Evolutionary conservation across 2,329 filamentous ascomycete species (phyloP).

Genomic region (Colletotrichum shisoi): DNA sequence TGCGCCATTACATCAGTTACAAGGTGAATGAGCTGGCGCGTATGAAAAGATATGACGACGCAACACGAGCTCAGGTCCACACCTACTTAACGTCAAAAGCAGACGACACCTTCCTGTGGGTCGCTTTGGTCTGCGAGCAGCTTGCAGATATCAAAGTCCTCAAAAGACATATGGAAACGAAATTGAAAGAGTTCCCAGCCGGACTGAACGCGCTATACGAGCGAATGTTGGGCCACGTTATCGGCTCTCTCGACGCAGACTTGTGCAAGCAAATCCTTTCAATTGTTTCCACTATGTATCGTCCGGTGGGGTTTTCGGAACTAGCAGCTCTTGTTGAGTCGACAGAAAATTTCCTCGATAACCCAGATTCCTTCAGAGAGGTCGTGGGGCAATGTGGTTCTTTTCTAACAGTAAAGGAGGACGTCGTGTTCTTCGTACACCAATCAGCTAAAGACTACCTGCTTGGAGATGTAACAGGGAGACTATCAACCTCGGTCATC

Average conservation of each 20-base stretch:
- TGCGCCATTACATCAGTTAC: conserved; percentile 48
- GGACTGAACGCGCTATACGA: conserved; percentile 51
- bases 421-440: background rate
- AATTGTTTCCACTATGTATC: conserved; percentile 45
- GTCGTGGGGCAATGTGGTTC: background rate
- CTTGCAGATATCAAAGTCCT: conserved; percentile 21
- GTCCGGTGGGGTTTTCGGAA: conserved; percentile 49
- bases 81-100: conserved; percentile 45
- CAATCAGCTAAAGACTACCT: background rate
- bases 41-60: conserved; percentile 20
- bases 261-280: conserved; percentile 50
- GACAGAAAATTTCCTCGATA: background rate
- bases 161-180: conserved; percentile 20
- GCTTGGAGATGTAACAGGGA: no score
- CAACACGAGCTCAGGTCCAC: conserved; percentile 26
- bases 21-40: conserved; percentile 45
- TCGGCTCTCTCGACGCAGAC: conserved; percentile 42
- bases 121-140: conserved; percentile 42
- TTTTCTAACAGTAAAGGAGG: background rate
- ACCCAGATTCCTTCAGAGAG: background rate
- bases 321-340: conserved; percentile 42
- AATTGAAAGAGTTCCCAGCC: conserved; percentile 44
- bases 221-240: conserved; percentile 50
- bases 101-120: conserved; percentile 53
- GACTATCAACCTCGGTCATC: no score